These are phyloP conservation scores for Myxozyma kluyveri DNA, from an alignment of 805 yeast species.

Conservation along the genomic window DNA sequence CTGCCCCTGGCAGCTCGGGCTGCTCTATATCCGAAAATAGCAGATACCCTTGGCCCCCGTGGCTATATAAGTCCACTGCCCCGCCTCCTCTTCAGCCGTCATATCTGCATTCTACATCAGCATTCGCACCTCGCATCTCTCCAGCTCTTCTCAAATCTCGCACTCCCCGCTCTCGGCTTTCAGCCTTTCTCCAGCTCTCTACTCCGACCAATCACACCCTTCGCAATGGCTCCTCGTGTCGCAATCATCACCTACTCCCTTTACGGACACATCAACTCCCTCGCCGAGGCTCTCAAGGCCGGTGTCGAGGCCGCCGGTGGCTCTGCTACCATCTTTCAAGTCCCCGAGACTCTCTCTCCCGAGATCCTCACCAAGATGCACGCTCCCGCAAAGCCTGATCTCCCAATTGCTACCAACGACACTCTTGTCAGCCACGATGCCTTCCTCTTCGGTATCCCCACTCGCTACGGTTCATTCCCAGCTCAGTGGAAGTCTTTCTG, in stretches of 20 bases:
- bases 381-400: constrained; percentile 52
- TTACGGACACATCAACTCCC: constrained; percentile 69
- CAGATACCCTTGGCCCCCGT: too few species aligned
- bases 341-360: constrained; percentile 70
- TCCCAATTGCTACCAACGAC: constrained; percentile 58
- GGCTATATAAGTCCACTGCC: too few species aligned
- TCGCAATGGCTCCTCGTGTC: constrained; percentile 48
- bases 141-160: too few species aligned
- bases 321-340: constrained; percentile 67
- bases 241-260: constrained; percentile 78
- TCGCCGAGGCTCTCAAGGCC: constrained; percentile 66
- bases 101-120: too few species aligned
- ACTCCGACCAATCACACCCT: too few species aligned
- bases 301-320: constrained; percentile 74
- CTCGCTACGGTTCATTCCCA: constrained; percentile 73
- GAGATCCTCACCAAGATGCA: constrained; percentile 61
- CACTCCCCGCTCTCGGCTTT: too few species aligned
- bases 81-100: too few species aligned
- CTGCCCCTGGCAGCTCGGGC: too few species aligned
- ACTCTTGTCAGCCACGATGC: constrained; percentile 65
- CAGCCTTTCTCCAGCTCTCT: too few species aligned
- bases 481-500: constrained; percentile 74
- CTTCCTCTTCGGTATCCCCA: constrained; percentile 74
- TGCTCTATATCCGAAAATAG: too few species aligned
- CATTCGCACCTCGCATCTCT: too few species aligned